These are phyloP conservation scores for Verticillium albo-atrum DNA, from an alignment of 2,329 filamentous ascomycete genomes.

Conservation along the genomic window DNA sequence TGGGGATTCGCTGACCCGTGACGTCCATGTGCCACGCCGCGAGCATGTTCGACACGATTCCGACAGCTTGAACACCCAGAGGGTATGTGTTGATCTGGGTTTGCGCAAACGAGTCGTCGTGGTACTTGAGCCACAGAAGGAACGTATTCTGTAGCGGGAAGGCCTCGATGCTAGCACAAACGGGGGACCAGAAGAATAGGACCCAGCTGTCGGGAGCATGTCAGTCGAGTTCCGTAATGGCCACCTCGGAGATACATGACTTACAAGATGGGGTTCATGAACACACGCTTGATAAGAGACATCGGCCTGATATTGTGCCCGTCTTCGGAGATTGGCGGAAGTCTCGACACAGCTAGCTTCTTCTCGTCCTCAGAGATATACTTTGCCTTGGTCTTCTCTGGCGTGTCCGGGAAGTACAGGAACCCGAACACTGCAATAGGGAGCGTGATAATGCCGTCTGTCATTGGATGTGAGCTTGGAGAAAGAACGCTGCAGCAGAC, in stretches of 20 bases:
- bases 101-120: constrained; percentile 17
- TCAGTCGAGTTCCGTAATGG: neutral
- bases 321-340: constrained; percentile 20
- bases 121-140: constrained; percentile 23
- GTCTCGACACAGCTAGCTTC: constrained; percentile 32
- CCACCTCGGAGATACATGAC: constrained; percentile 9
- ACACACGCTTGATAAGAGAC: constrained; percentile 16
- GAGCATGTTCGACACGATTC: constrained; percentile 22
- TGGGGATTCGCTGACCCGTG: constrained; percentile 26
- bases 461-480: constrained; percentile 3
- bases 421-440: constrained; percentile 49
- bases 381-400: constrained; percentile 28
- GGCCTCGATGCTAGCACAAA: constrained; percentile 29
- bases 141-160: constrained; percentile 20
- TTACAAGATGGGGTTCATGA: constrained; percentile 15
- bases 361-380: constrained; percentile 19
- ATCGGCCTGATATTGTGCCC: constrained; percentile 16
- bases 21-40: constrained; percentile 31
- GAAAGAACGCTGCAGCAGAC: neutral
- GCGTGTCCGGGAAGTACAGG: constrained; percentile 44
- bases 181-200: constrained; percentile 26
- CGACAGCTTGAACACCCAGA: constrained; percentile 29
- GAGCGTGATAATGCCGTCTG: constrained; percentile 46
- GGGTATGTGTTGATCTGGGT: constrained; percentile 32
- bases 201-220: constrained; percentile 14